Evolutionary conservation across 306 rosid species (phyloP).

Genomic region (Castanea sativa): DNA sequence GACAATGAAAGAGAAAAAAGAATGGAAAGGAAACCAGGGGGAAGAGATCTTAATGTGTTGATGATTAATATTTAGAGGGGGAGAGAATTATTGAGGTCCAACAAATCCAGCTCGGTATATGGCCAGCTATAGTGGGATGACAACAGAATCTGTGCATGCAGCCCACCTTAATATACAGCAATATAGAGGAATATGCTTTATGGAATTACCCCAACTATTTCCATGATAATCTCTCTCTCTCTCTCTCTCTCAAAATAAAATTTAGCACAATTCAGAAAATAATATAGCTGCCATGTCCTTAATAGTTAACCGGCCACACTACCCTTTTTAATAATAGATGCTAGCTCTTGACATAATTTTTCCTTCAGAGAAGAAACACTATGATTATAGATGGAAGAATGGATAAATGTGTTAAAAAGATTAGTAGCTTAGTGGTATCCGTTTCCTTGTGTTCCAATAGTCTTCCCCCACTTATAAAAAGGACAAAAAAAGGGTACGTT

Average conservation of each 20-base stretch:
- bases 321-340: not conserved
- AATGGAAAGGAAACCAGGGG: not conserved
- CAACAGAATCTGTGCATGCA: conserved; percentile 5
- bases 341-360: not conserved
- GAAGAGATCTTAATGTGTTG: not conserved
- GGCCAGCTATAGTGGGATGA: conserved; percentile 9
- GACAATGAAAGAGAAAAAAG: not conserved
- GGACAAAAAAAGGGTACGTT: too few relatives aligned
- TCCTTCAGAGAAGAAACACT: too few relatives aligned
- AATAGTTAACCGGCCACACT: not conserved
- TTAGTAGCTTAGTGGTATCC: too few relatives aligned
- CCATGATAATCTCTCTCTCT: not conserved
- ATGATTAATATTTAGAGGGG: not conserved
- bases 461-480: too few relatives aligned
- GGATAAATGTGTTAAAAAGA: too few relatives aligned
- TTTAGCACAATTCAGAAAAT: not conserved
- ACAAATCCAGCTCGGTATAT: conserved; percentile 27
- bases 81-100: conserved; percentile 18
- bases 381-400: too few relatives aligned
- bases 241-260: not conserved
- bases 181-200: conserved; percentile 16
- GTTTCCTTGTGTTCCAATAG: too few relatives aligned
- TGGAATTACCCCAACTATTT: not conserved
- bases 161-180: not conserved
- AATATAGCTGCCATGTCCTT: not conserved